Evolutionary conservation across 148 eudicot species (phyloP).

Genomic region (Diospyros lotus): DNA sequence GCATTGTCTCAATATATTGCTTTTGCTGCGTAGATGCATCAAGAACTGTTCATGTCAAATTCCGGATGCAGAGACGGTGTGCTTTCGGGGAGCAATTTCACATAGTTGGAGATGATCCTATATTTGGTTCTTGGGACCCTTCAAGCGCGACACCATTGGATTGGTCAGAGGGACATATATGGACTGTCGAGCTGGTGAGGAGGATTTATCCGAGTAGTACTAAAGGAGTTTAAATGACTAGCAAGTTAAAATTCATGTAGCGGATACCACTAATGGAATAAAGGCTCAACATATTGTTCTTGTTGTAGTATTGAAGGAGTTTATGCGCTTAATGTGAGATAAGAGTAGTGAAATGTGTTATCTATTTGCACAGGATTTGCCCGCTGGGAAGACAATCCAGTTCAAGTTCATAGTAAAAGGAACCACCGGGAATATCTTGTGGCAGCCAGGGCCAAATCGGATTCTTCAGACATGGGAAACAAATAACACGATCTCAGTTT

Average conservation of each 20-base stretch:
- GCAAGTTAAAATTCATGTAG: background rate
- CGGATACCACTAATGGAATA: background rate
- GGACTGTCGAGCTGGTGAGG: slow-evolving; percentile 56
- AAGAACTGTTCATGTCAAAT: slow-evolving; percentile 40
- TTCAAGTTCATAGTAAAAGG: slow-evolving; percentile 52
- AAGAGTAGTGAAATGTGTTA: background rate
- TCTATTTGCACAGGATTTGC: slow-evolving; percentile 41
- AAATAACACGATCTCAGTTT: slow-evolving; percentile 30
- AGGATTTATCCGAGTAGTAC: background rate
- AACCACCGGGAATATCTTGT: slow-evolving; percentile 24
- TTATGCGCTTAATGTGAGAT: background rate
- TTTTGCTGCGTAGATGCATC: slow-evolving; percentile 24
- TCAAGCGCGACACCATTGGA: slow-evolving; percentile 41
- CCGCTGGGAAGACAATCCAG: slow-evolving; percentile 37
- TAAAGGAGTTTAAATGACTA: background rate
- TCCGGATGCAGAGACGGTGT: slow-evolving; percentile 48
- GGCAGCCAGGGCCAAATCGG: slow-evolving; percentile 66
- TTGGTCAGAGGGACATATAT: slow-evolving; percentile 65
- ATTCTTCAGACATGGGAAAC: slow-evolving; percentile 44
- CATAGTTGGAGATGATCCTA: slow-evolving; percentile 50
- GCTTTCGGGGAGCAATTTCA: slow-evolving; percentile 54
- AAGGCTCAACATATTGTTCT: background rate
- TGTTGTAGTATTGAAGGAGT: background rate
- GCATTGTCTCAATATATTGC: background rate
- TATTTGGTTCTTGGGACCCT: slow-evolving; percentile 56